Evolutionary conservation across 176 grass and related monocot genomes (phyloP), one percentile per base, ranked within the genome.

Genomic region (Oropetium thomaeum): DNA sequence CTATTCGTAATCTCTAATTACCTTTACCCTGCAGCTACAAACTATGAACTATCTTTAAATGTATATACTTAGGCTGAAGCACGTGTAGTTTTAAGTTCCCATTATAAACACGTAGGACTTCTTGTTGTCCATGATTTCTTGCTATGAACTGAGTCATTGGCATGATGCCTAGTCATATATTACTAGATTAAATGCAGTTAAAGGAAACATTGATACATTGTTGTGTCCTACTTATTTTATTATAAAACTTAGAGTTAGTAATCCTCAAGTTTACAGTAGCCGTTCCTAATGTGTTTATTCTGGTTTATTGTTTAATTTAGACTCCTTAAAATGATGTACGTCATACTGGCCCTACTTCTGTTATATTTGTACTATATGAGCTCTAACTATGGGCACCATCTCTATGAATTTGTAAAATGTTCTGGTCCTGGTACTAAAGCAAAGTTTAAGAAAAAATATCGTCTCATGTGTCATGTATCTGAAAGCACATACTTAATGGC

Each of bases 31-130:
- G 4, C 13, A 42, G 19, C 42, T 53, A 39, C 23, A 62, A 83
- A 60, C 30, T 60, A 30, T 69, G 41, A 69, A 60, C 16, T 31
- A 23, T 68, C 40, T 76, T 61, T 4, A 69, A 34, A 61, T 69
- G 38, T 35, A 33, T 68, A 37, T 65, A 58, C 22, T 3, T 55
- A 55, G n/a, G 8, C 7, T 55, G 51, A 53, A 27, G 11, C 53
- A 27, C 53, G 27, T 57, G 53, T 27, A 57, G 23, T 57, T 57
- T 10, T 5, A 10, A 57, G 10, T 12, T 55, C 22, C 3, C 23
- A 57, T 57, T 22, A 25, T 57, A 57, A 27, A 27, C 53, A 8
- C 27, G 10, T 27, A 57, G 27, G 23, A 27, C 53, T 57, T 48
- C 7, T 2, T 54, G 22, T 54, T 54, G 20, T 54, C n/a, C 20